Base-by-base conservation (phyloP, 1,284 basidiomycete genomes). In the Ceratobasidium sp. region DNA sequence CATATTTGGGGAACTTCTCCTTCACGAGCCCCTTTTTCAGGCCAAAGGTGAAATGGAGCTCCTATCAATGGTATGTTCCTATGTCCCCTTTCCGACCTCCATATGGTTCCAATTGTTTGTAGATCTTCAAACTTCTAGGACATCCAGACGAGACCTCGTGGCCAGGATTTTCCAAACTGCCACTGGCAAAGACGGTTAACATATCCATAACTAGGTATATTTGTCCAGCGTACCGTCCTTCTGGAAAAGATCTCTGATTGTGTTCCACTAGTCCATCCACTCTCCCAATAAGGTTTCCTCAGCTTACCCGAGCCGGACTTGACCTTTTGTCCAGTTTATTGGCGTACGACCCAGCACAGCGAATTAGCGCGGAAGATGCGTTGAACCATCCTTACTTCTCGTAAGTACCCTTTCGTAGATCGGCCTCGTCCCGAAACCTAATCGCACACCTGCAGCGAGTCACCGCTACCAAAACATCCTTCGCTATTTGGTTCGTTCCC, bases 401-500 rank as follows among this genome's bases (percentile, higher is more conserved):
- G 96, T 96, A 75, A 71, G 90, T 85, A 15, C 14, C 19, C 36
- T 31, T 47, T 65, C 33, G 44, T n/a, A 41, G 22, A 69, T 50
- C 47, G 29, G 44, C 56, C 59, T 74, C 53, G n/a, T 56, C 14
- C 45, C 22, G 27, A 59, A 48, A 71, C 65, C 51, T 60, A 57
- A 57, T 76, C 41, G 15, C 17, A 57, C 27, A 17, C 27, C 48
- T 63, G 4, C 79, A 97, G 95, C 4, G 98, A 99, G 84, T 91
- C 94, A 0, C 98, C 98, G 0, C 83, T 93, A 50, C 97, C 98
- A 0, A 99, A 99, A 80, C 97, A 99, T 82, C 95, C 96, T n/a
- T 96, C 98, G 80, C 85, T 97, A 71, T 99, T 99, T 83, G 91
- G 94, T 1, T 97, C 95, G 1, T 99, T 99, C 83, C 98, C 98